Evolutionary conservation across 768 basidiomycete genomes (phyloP).

Genomic region (Clitopilus hobsonii): DNA sequence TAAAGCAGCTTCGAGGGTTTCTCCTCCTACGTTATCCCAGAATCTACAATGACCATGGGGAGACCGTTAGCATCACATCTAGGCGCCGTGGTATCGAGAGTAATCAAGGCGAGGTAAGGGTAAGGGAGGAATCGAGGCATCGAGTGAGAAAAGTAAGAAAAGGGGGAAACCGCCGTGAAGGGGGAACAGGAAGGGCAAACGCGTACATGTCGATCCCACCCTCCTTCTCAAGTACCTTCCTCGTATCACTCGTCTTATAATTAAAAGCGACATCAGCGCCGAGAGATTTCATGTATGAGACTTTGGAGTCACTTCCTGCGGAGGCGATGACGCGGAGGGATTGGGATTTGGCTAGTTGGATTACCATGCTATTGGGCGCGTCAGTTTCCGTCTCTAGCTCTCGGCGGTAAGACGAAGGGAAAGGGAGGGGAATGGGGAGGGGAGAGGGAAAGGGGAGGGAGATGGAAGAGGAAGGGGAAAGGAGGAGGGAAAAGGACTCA

Average conservation of each 20-base stretch:
- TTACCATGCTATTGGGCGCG: slow-evolving; percentile 17
- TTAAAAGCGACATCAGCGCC: slow-evolving; percentile 32
- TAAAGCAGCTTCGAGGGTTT: slow-evolving; percentile 39
- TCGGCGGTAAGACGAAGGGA: too few relatives aligned
- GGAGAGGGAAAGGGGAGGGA: too few relatives aligned
- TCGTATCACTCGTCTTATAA: slow-evolving; percentile 16
- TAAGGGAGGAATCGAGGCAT: too few relatives aligned
- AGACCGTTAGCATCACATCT: background rate
- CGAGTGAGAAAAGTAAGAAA: too few relatives aligned
- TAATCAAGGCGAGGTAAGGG: too few relatives aligned
- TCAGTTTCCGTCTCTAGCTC: too few relatives aligned
- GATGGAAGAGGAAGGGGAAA: background rate
- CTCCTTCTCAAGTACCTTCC: slow-evolving; percentile 26
- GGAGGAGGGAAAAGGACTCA: slow-evolving; percentile 4
- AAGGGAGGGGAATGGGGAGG: too few relatives aligned
- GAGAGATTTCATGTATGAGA: slow-evolving; percentile 25
- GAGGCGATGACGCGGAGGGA: slow-evolving; percentile 37
- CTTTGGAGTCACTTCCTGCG: slow-evolving; percentile 36
- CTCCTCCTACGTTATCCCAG: slow-evolving; percentile 33
- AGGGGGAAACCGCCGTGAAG: too few relatives aligned
- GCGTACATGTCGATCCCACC: slow-evolving; percentile 16
- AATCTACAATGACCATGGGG: slow-evolving; percentile 18
- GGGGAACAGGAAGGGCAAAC: background rate
- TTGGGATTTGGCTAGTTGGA: slow-evolving; percentile 33
- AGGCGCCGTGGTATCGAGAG: background rate